phyloP scores from a whole-genome alignment of 2,329 filamentous ascomycete species.

The Coniella lustricola region DNA sequence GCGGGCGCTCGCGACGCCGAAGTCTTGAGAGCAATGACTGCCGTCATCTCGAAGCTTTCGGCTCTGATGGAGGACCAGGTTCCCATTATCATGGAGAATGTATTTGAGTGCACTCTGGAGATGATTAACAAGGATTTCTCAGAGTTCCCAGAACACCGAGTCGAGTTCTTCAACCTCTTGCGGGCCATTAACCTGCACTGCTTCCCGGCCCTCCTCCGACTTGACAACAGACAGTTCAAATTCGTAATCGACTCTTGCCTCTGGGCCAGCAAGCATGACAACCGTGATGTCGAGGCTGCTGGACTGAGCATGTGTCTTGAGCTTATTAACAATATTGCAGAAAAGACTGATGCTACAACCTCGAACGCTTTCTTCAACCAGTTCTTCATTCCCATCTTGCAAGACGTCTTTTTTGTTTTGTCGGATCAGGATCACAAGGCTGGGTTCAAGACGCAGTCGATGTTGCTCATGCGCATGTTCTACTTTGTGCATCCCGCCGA shows the following conservation, averaged over 20 bases:
- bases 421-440: slow-evolving; percentile 98
- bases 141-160: slow-evolving; percentile 94
- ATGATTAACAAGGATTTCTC: slow-evolving; percentile 99
- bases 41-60: slow-evolving; percentile 92
- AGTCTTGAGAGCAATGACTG: slow-evolving; percentile 95
- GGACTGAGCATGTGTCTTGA: slow-evolving; percentile 98
- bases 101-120: slow-evolving; percentile 95
- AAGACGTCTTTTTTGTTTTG: slow-evolving; percentile 97
- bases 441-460: slow-evolving; percentile 95
- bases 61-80: slow-evolving; percentile 97
- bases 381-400: slow-evolving; percentile 91
- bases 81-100: slow-evolving; percentile 93
- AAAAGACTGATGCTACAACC: slow-evolving; percentile 77
- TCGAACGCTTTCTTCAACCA: slow-evolving; percentile 96
- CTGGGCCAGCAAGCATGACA: slow-evolving; percentile 99
- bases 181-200: slow-evolving; percentile 95
- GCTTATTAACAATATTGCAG: slow-evolving; percentile 94
- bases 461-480: slow-evolving; percentile 91
- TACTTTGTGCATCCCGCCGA: slow-evolving; percentile 79
- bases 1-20: slow-evolving; percentile 93
- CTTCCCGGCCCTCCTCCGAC: slow-evolving; percentile 87
- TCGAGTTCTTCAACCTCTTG: slow-evolving; percentile 98
- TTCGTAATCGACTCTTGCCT: slow-evolving; percentile 99
- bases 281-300: slow-evolving; percentile 92
- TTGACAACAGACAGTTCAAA: slow-evolving; percentile 96